Evolutionary conservation across 78 protist genomes (phyloP).

Genomic region (Tieghemostelium lacteum): DNA sequence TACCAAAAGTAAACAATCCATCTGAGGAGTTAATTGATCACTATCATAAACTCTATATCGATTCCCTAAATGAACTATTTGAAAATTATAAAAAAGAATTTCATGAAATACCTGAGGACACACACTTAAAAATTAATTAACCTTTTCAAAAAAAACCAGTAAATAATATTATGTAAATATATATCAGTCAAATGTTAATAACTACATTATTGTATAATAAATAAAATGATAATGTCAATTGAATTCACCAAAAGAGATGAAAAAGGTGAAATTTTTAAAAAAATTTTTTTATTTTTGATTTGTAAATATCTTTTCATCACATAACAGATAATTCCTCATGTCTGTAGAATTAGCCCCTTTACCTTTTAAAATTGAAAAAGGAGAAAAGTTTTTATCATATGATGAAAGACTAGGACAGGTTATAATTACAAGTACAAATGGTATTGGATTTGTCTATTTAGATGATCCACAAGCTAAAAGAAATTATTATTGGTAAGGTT

Average conservation of each 20-base stretch:
- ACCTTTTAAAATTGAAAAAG: constrained; percentile 19
- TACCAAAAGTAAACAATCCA: constrained; percentile 49
- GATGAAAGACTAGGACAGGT: constrained; percentile 34
- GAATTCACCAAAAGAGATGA: no score
- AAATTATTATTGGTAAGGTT: constrained; percentile 27
- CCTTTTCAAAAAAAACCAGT: not conserved
- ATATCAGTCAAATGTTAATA: no score
- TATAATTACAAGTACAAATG: constrained; percentile 11
- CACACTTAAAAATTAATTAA: not conserved
- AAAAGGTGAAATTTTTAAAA: no score
- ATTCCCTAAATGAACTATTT: constrained; percentile 23
- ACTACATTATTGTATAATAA: no score
- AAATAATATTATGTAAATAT: no score
- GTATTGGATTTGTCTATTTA: constrained; percentile 44
- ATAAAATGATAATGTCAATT: no score
- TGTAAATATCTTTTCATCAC: no score
- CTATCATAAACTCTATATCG: constrained; percentile 57
- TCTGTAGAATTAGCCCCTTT: constrained; percentile 46
- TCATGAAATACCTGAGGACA: not conserved
- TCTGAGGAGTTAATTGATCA: constrained; percentile 41
- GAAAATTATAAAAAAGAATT: constrained; percentile 44
- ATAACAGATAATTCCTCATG: no score
- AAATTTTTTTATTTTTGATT: no score
- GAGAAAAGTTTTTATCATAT: constrained; percentile 58
- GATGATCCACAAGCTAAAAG: constrained; percentile 39